These are phyloP conservation scores for Diplodia mutila DNA, from an alignment of 2,329 filamentous ascomycete genomes.

Conservation along the genomic window DNA sequence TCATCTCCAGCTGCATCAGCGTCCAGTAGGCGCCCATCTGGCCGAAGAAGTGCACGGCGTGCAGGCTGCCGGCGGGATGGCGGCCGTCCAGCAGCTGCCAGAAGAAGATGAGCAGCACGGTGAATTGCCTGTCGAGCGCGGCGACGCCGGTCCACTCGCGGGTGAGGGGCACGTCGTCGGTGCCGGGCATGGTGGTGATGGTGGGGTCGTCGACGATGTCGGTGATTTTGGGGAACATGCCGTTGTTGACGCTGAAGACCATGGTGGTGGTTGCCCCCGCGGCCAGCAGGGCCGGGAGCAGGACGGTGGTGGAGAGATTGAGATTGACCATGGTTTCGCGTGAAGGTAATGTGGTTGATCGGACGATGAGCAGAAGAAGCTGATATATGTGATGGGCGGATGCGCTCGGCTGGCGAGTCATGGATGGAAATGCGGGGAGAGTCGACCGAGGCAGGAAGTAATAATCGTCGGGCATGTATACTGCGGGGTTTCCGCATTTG, in stretches of 20 bases:
- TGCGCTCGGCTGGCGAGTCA: constrained; percentile 9
- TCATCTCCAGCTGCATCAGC: constrained; percentile 5
- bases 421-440: background rate
- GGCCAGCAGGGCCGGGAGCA: constrained; percentile 8
- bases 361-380: no score
- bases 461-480: background rate
- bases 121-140: constrained; percentile 12
- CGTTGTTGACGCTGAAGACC: constrained; percentile 27
- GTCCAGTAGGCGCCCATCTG: constrained; percentile 22
- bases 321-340: background rate
- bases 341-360: no score
- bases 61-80: background rate
- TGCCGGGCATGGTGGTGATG: background rate
- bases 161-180: constrained; percentile 1
- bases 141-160: constrained; percentile 11
- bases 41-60: constrained; percentile 19
- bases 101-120: constrained; percentile 18
- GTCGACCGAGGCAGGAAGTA: background rate
- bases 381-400: background rate
- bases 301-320: constrained; percentile 11
- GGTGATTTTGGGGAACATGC: constrained; percentile 55
- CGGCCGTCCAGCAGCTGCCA: constrained; percentile 14
- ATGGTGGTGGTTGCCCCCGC: background rate
- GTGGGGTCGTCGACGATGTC: constrained; percentile 51
- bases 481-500: background rate